Conservation (phyloP, 495 filamentous ascomycete genomes). For the Aspergillus panamensis region DNA sequence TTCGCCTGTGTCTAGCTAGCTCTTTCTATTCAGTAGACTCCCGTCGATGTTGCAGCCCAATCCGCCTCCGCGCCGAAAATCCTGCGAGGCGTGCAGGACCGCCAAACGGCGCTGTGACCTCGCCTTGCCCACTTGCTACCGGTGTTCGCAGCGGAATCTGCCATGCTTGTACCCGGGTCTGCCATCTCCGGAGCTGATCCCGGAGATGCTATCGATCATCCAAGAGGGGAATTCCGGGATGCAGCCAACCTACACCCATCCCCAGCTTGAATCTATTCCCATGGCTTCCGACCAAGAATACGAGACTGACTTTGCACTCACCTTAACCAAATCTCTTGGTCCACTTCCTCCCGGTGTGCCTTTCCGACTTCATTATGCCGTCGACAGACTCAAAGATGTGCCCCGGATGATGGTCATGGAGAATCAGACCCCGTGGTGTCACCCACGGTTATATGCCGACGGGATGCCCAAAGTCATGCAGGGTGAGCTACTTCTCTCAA, state of each 20-base stretch:
- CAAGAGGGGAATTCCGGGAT: not conserved
- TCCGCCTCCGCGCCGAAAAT: conserved; percentile 46
- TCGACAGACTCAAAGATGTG: conserved; percentile 38
- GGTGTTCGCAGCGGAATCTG: conserved; percentile 42
- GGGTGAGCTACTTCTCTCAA: conserved; percentile 29
- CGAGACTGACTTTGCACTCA: conserved; percentile 5
- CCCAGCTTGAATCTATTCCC: not conserved
- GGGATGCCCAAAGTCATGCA: conserved; percentile 47
- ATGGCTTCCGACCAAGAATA: not conserved
- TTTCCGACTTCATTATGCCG: conserved; percentile 41
- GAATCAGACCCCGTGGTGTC: conserved; percentile 49
- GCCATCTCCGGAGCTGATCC: conserved; percentile 6
- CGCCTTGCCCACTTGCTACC: conserved; percentile 43
- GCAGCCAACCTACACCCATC: not conserved
- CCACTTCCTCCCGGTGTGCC: conserved; percentile 25
- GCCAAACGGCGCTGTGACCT: conserved; percentile 53
- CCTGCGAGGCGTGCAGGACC: conserved; percentile 51
- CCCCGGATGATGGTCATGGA: conserved; percentile 47
- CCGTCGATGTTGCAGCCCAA: conserved; percentile 10
- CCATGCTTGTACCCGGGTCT: conserved; percentile 43
- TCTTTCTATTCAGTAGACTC: not conserved
- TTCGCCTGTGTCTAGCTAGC: not conserved
- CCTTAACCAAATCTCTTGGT: conserved; percentile 8
- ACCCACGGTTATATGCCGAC: conserved; percentile 43
- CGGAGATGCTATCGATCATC: conserved; percentile 7